A percentile compares a stretch with the other conserved stretches of the same genome.
Evolutionary conservation across 306 rosid species (phyloP).

Genomic region (Carpinus fangiana): DNA sequence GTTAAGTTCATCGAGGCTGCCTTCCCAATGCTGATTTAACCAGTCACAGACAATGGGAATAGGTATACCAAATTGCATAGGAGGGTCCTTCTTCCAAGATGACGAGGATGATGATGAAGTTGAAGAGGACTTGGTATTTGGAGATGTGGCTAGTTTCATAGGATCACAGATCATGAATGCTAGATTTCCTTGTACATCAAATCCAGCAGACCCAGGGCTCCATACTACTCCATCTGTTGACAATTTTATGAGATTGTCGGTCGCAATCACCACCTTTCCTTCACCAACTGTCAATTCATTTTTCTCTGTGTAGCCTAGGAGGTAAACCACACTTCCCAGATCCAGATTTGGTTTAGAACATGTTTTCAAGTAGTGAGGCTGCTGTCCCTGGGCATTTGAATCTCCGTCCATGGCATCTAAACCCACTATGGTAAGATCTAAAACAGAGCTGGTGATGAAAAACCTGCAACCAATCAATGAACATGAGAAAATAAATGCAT

Average conservation of each 20-base stretch:
- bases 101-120: constrained; percentile 72
- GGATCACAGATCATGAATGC: constrained; percentile 99
- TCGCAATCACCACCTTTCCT: constrained; percentile 94
- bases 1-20: constrained; percentile 93
- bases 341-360: constrained; percentile 79
- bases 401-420: constrained; percentile 87
- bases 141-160: constrained; percentile 94
- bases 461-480: constrained; percentile 66
- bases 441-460: constrained; percentile 87
- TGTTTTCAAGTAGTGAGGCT: constrained; percentile 72
- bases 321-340: constrained; percentile 83
- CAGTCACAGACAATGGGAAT: constrained; percentile 89
- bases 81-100: constrained; percentile 83
- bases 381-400: constrained; percentile 65
- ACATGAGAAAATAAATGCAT: constrained; percentile 5
- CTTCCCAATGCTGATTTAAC: constrained; percentile 99
- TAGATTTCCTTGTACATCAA: constrained; percentile 84
- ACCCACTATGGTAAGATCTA: constrained; percentile 97
- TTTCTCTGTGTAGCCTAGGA: constrained; percentile 77
- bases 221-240: constrained; percentile 80
- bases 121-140: constrained; percentile 81
- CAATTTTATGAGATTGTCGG: constrained; percentile 91
- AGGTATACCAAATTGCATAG: constrained; percentile 94
- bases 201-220: constrained; percentile 97
- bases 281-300: constrained; percentile 79